Percentiles rank a stretch among this genome's conserved stretches.
Evolutionary conservation across 495 filamentous ascomycete species (phyloP).

Genomic region (Parmelia sp.): DNA sequence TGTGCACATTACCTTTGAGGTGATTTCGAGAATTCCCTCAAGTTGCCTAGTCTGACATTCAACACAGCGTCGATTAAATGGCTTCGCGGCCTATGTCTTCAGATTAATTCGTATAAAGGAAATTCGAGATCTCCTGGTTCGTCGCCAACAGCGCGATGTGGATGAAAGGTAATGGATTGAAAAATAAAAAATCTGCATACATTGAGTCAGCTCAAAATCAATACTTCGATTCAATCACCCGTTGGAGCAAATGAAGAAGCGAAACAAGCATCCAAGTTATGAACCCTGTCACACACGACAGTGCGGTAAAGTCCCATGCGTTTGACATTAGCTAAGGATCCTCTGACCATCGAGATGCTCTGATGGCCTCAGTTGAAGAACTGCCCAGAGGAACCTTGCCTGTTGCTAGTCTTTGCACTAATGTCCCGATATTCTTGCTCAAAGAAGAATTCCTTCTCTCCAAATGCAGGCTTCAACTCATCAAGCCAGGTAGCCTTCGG

Average conservation of each 20-base stretch:
- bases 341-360: no score
- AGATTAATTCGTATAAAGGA: not conserved
- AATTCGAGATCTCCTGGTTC: not conserved
- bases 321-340: no score
- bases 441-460: not conserved
- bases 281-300: no score
- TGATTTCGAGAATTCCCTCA: not conserved
- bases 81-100: not conserved
- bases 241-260: no score
- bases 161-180: not conserved
- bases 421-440: not conserved
- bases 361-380: no score
- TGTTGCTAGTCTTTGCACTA: not conserved
- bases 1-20: not conserved
- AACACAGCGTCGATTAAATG: slow-evolving; percentile 1
- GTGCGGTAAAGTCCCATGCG: no score
- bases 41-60: not conserved
- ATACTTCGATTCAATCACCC: no score
- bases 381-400: not conserved
- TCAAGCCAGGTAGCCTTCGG: not conserved
- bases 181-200: not conserved
- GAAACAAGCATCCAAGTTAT: no score
- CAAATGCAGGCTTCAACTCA: slow-evolving; percentile 1
- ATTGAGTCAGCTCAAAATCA: no score
- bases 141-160: not conserved